Evolutionary conservation across 2,329 filamentous ascomycete species (phyloP).

Genomic region (Blumeria graminis): DNA sequence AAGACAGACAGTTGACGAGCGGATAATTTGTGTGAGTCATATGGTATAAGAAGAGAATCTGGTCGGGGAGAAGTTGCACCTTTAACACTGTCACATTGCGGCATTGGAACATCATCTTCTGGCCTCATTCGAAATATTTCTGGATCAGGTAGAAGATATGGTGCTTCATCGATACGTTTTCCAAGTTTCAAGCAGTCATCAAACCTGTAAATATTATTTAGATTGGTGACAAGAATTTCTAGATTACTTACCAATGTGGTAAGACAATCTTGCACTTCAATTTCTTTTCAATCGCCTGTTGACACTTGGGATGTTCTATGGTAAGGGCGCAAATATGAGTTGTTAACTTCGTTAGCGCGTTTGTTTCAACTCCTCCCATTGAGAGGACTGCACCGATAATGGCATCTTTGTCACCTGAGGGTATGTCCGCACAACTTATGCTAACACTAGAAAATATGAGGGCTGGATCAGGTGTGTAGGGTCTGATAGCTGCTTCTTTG

Average conservation of each 20-base stretch:
- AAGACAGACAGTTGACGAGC: conserved; percentile 47
- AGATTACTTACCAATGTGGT: conserved; percentile 50
- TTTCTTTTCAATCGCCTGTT: conserved; percentile 35
- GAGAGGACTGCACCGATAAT: conserved; percentile 78
- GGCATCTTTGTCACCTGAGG: conserved; percentile 67
- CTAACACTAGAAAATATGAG: conserved; percentile 75
- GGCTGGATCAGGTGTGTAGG: conserved; percentile 73
- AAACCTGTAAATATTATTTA: conserved; percentile 37
- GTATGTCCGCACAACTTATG: conserved; percentile 64
- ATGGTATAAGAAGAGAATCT: conserved; percentile 17
- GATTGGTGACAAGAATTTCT: background rate
- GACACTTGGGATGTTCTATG: conserved; percentile 48
- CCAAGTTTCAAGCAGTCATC: conserved; percentile 89
- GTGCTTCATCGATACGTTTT: conserved; percentile 67
- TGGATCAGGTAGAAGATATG: conserved; percentile 67
- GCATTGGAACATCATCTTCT: conserved; percentile 30
- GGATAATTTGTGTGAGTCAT: conserved; percentile 17
- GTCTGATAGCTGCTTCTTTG: conserved; percentile 53
- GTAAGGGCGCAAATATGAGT: conserved; percentile 77
- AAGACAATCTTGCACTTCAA: conserved; percentile 63
- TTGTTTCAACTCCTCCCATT: conserved; percentile 62
- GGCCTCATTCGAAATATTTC: conserved; percentile 44
- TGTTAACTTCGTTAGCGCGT: conserved; percentile 44
- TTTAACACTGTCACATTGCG: conserved; percentile 33
- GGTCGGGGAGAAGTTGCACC: conserved; percentile 37